Evolutionary conservation across 768 basidiomycete genomes (phyloP).

Genomic region (Calvatia gigantea): DNA sequence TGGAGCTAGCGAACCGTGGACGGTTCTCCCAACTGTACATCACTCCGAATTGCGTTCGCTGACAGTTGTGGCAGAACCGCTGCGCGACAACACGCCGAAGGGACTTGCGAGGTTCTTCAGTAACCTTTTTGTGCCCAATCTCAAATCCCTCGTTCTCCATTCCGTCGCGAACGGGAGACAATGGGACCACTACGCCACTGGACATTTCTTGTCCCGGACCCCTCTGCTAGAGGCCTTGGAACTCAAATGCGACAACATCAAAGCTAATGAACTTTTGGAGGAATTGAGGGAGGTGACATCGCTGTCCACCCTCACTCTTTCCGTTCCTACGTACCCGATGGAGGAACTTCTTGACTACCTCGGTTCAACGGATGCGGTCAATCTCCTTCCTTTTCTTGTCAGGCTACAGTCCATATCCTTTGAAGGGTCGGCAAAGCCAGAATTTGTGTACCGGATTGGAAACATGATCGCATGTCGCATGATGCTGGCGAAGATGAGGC

Average conservation of each 20-base stretch:
- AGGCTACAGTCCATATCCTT: conserved; percentile 7
- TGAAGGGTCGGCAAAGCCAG: conserved; percentile 8
- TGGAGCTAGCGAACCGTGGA: conserved; percentile 12
- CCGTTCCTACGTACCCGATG: conserved; percentile 6
- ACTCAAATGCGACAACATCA: conserved; percentile 11
- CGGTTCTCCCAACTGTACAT: background rate
- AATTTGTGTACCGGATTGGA: conserved; percentile 11
- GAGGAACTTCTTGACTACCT: conserved; percentile 12
- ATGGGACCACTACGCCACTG: conserved; percentile 14
- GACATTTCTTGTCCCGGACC: conserved; percentile 10
- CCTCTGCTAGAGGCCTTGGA: conserved; percentile 9
- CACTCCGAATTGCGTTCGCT: conserved; percentile 4
- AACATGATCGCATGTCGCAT: conserved; percentile 9
- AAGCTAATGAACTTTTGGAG: conserved; percentile 6
- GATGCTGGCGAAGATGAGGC: conserved; percentile 1
- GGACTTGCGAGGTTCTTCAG: conserved; percentile 7
- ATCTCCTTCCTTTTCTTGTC: conserved; percentile 9
- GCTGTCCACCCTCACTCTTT: conserved; percentile 2
- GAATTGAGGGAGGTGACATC: conserved; percentile 7
- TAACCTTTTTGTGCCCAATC: conserved; percentile 4
- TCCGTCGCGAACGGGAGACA: conserved; percentile 7
- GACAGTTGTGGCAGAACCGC: conserved; percentile 5
- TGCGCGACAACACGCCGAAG: conserved; percentile 6
- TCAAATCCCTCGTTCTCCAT: conserved; percentile 6
- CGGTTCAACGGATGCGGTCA: conserved; percentile 8